phyloP scores from a whole-genome alignment of 805 yeast species.

The Saccharomyces mikatae region DNA sequence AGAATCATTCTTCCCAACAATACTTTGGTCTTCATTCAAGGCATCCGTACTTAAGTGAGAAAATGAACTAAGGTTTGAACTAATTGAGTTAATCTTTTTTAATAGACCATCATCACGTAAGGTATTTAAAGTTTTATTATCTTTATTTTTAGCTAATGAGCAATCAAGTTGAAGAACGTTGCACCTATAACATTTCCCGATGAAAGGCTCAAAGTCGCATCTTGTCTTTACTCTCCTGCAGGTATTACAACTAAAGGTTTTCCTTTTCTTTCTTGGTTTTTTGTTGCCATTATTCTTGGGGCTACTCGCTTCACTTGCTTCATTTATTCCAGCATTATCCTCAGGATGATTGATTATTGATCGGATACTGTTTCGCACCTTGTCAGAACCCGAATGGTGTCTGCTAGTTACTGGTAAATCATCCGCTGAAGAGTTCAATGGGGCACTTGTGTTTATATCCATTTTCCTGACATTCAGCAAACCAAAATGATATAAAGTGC shows the following conservation, averaged over 20 bases:
- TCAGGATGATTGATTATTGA: neutral
- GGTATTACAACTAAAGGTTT: conserved; percentile 39
- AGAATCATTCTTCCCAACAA: neutral
- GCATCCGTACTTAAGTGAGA: neutral
- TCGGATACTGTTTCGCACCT: neutral
- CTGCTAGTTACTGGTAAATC: neutral
- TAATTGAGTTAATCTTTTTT: conserved; percentile 4
- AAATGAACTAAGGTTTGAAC: conserved; percentile 1
- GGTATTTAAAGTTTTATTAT: conserved; percentile 17
- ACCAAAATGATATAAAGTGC: neutral
- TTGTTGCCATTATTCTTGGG: neutral
- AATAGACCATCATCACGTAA: neutral
- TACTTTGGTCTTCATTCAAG: neutral
- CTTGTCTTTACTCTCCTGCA: conserved; percentile 52
- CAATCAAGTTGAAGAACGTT: conserved; percentile 40
- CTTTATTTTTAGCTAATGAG: conserved; percentile 34
- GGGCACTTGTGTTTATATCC: neutral
- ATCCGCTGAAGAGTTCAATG: neutral
- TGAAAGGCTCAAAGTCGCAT: conserved; percentile 42
- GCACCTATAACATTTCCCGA: conserved; percentile 46
- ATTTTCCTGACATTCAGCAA: neutral
- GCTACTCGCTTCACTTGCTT: neutral
- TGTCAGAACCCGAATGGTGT: neutral
- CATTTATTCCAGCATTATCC: neutral
- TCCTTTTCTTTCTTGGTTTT: conserved; percentile 32